Evolutionary conservation across 2,329 filamentous ascomycete species (phyloP).

Genomic region (Colletotrichum eleusines): DNA sequence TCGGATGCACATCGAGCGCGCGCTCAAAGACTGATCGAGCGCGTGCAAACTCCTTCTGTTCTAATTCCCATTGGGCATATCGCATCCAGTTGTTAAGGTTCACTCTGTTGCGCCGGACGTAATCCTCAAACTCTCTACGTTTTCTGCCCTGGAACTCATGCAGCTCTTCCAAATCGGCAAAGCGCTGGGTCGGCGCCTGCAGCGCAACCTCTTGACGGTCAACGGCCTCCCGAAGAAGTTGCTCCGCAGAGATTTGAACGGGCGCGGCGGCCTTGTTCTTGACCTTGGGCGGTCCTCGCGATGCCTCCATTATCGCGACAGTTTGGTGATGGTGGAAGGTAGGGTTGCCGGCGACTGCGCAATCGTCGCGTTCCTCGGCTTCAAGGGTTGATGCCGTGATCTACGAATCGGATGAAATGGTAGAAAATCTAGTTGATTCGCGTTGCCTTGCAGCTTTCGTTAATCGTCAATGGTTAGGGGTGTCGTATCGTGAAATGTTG

Average conservation of each 20-base stretch:
- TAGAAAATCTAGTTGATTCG: background rate
- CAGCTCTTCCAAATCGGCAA: constrained; percentile 96
- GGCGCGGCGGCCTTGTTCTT: constrained; percentile 98
- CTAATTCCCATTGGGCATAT: constrained; percentile 96
- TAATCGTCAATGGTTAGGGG: background rate
- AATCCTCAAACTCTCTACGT: constrained; percentile 96
- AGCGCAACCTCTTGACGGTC: constrained; percentile 92
- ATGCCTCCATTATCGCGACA: constrained; percentile 81
- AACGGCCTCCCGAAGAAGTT: constrained; percentile 95
- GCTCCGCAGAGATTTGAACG: constrained; percentile 93
- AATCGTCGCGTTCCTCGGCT: background rate
- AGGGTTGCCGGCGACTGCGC: too few species aligned
- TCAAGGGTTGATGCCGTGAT: background rate
- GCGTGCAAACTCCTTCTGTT: constrained; percentile 96
- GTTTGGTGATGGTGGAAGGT: background rate
- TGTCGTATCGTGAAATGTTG: constrained; percentile 1
- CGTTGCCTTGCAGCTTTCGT: background rate
- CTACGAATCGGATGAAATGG: too few species aligned
- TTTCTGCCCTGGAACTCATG: constrained; percentile 98
- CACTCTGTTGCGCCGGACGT: constrained; percentile 92
- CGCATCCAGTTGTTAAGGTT: constrained; percentile 99
- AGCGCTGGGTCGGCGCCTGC: constrained; percentile 92
- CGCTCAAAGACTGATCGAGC: constrained; percentile 95
- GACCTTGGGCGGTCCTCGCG: constrained; percentile 92
- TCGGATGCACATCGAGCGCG: constrained; percentile 90